Evolutionary conservation across 2,329 filamentous ascomycete species (phyloP).

Genomic region (Biscogniauxia marginata): DNA sequence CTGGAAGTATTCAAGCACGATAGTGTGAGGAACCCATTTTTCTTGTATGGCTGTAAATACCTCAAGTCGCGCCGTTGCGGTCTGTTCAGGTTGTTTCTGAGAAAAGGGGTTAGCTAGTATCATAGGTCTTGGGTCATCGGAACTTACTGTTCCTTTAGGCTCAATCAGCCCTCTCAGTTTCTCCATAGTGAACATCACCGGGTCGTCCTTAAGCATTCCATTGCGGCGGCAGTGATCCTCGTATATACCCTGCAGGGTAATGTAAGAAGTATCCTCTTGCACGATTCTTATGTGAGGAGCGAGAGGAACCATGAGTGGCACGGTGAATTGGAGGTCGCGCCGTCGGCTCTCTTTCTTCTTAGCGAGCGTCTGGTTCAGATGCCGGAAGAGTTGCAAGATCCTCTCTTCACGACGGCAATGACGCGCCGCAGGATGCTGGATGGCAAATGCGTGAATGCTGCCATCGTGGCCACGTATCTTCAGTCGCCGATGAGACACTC

Average conservation of each 20-base stretch:
- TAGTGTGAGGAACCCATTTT: slow-evolving; percentile 81
- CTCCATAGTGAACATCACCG: slow-evolving; percentile 92
- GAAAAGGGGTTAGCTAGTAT: slow-evolving; percentile 17
- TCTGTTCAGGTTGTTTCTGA: slow-evolving; percentile 68
- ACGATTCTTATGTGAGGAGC: slow-evolving; percentile 94
- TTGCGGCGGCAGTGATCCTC: slow-evolving; percentile 92
- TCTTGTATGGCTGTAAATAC: slow-evolving; percentile 94
- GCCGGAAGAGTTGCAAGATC: slow-evolving; percentile 93
- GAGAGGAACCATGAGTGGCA: slow-evolving; percentile 92
- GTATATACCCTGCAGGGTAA: slow-evolving; percentile 90
- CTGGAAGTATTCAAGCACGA: slow-evolving; percentile 88
- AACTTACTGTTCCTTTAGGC: slow-evolving; percentile 59
- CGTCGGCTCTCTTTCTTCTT: slow-evolving; percentile 95
- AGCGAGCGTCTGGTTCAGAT: slow-evolving; percentile 87
- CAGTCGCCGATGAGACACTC: slow-evolving; percentile 85
- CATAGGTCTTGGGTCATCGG: background rate
- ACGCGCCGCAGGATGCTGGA: slow-evolving; percentile 90
- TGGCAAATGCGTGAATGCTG: slow-evolving; percentile 92
- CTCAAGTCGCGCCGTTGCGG: slow-evolving; percentile 74
- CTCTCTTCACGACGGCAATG: slow-evolving; percentile 93
- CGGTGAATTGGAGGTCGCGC: slow-evolving; percentile 91
- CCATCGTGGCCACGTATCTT: slow-evolving; percentile 98
- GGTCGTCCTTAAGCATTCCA: slow-evolving; percentile 89
- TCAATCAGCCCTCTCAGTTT: slow-evolving; percentile 79
- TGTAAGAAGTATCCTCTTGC: slow-evolving; percentile 91